A percentile compares a stretch with the other conserved stretches of the same genome.
Evolutionary conservation across 495 filamentous ascomycete genomes (phyloP).

Genomic region (Pseudevernia furfuracea): DNA sequence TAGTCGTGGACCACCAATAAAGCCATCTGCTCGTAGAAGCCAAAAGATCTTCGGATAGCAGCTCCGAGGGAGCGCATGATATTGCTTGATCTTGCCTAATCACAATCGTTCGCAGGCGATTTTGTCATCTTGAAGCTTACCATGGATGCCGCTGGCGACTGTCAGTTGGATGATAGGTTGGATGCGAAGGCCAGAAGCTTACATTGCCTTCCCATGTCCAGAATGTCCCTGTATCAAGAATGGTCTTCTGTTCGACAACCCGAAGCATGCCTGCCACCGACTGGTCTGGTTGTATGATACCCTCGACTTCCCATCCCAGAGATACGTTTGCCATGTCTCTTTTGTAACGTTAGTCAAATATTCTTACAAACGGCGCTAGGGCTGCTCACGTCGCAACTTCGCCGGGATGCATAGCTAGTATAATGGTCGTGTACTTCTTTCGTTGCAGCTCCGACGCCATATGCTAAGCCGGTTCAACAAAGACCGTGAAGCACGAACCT

Average conservation of each 20-base stretch:
- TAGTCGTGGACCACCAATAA: not conserved
- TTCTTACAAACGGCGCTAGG: not conserved
- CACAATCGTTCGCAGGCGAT: not conserved
- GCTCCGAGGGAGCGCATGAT: not conserved
- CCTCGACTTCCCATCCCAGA: slow-evolving; percentile 43
- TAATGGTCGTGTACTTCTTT: slow-evolving; percentile 38
- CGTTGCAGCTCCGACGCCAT: slow-evolving; percentile 47
- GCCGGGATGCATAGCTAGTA: slow-evolving; percentile 50
- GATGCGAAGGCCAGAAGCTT: not conserved
- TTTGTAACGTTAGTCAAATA: slow-evolving; percentile 13
- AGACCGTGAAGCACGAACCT: not conserved
- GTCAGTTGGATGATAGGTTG: not conserved
- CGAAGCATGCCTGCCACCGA: slow-evolving; percentile 44
- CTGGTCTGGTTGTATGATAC: slow-evolving; percentile 42
- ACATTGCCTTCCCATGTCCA: slow-evolving; percentile 49
- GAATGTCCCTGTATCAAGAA: slow-evolving; percentile 45
- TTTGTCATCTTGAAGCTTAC: not conserved
- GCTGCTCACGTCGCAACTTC: slow-evolving; percentile 45
- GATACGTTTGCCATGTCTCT: slow-evolving; percentile 44
- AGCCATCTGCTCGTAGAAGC: not conserved
- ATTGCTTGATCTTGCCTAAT: not conserved
- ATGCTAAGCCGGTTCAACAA: slow-evolving; percentile 31
- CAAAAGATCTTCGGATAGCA: not conserved
- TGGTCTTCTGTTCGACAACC: slow-evolving; percentile 42
- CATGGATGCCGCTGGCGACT: slow-evolving; percentile 13